Base-by-base conservation (phyloP, 768 basidiomycete species). In the Cyathus striatus region DNA sequence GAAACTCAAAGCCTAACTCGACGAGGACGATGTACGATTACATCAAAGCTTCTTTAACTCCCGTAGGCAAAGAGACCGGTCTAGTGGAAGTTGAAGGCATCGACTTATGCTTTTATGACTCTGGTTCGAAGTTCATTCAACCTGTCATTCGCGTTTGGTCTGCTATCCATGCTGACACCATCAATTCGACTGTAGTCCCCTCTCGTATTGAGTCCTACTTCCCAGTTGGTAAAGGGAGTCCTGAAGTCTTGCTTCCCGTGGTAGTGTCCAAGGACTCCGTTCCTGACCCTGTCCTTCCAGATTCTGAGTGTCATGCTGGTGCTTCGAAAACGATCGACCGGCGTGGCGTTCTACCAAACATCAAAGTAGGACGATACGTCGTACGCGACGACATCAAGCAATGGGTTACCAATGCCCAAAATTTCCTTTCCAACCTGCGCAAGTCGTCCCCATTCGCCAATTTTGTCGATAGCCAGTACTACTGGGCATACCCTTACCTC, bases 31-130 rank as follows among this genome's bases (percentile, higher is more conserved):
- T 34, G 22, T 16, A 26, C 23, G 23, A 32, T n/a, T 9, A 14
- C 12, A 38, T 47, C 41, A 36, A 38, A 22, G 6, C 21, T 18
- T 18, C 26, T 9, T 38, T 47, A 30, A 37, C 38, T 18, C 42
- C 41, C 13, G 38, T 39, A 27, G 42, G 33, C 10, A 6, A n/a
- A 20, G 16, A 38, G 24, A 30, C 23, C 23, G 26, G 35, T 3
- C 14, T n/a, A 17, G 37, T 47, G 25, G 40, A 38, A 23, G 42
- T 47, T 12, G 25, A 43, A 18, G 20, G 23, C 6, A 32, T 47
- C 22, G 46, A 47, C 4, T 33, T 41, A 20, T 47, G 46, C 40
- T 47, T 39, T 33, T 47, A 47, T 38, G 46, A 47, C 21, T 43
- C 42, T 3, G 42, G 36, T 5, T 23, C 16, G 6, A 5, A 13